Evolutionary conservation across 495 filamentous ascomycete genomes (phyloP), one percentile per base, ranked within the genome.

Genomic region (Wilcoxina mikolae): DNA sequence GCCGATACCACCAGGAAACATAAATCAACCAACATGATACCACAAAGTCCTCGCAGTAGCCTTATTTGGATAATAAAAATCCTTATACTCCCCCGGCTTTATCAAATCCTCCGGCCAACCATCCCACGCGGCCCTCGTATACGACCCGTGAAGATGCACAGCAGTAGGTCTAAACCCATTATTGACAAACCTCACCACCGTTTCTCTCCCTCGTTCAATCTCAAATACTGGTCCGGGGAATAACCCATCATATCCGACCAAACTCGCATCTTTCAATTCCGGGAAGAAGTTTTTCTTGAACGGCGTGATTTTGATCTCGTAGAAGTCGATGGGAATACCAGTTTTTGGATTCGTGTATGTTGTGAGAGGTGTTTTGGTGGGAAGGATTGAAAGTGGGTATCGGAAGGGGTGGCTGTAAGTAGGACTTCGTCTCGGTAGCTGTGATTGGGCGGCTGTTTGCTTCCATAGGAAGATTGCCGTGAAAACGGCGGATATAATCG

Each of bases 51-150:
- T 68, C 1, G 67, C 72, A 35, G 4, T 26, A 5, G 59, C 54
- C 25, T 57, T 58, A 66, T 77, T 78, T 26, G 75, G 75, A 58
- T 76, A 78, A 59, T 76, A 78, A 61, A 77, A 78, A 57, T 78
- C 76, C 60, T 78, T 76, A 67, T 72, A 77, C 59, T 76, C 62
- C 20, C 72, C 73, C 0, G 67, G 58, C 0, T 58, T 25, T 0
- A 69, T 74, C 3, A 68, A 55, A 57, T 78, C 76, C 54, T 73
- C 69, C 7, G 75, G 74, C 76, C 74, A 78, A 0, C 75, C 76
- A 57, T 78, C 75, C 52, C 68, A 66, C 5, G 64, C 55, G 10
- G 64, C 57, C 33, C 65, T 55, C 18, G 53, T 74, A 58, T 68
- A 71, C 0, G 71, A 73, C 1, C 74, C 74, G 49, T 77, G 74